Conservation (phyloP, 148 eudicot species). For the Amaranthus palmeri region DNA sequence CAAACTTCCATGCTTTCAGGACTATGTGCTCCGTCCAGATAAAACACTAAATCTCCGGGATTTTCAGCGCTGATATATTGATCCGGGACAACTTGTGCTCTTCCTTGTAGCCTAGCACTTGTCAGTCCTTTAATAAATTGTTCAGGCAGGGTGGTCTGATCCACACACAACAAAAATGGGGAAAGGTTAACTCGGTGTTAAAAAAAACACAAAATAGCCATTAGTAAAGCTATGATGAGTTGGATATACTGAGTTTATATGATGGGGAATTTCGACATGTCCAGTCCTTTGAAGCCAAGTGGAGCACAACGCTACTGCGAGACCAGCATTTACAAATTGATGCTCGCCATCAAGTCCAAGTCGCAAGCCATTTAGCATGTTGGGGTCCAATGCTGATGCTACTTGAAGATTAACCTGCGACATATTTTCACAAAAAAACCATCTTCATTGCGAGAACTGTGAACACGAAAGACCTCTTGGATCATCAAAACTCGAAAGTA, state of each 20-base stretch:
- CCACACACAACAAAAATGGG: conserved; percentile 19
- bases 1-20: conserved; percentile 99
- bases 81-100: conserved; percentile 86
- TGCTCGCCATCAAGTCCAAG: conserved; percentile 93
- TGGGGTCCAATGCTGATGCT: conserved; percentile 52
- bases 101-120: conserved; percentile 71
- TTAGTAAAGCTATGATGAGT: conserved; percentile 6
- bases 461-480: neutral
- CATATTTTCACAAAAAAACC: conserved; percentile 7
- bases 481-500: neutral
- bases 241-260: conserved; percentile 46
- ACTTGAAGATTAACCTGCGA: conserved; percentile 77
- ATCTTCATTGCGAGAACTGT: neutral
- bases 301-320: conserved; percentile 82
- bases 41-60: conserved; percentile 64
- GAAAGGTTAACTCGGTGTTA: neutral
- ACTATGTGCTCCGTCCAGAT: conserved; percentile 97
- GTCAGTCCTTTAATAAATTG: conserved; percentile 79
- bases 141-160: conserved; percentile 69
- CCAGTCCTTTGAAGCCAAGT: conserved; percentile 88
- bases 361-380: conserved; percentile 48
- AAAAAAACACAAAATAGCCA: neutral
- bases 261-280: conserved; percentile 44
- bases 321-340: conserved; percentile 88
- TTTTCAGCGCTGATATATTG: conserved; percentile 47